Base-by-base conservation (phyloP, 305 asterid species). In the Fraxinus baroniana region DNA sequence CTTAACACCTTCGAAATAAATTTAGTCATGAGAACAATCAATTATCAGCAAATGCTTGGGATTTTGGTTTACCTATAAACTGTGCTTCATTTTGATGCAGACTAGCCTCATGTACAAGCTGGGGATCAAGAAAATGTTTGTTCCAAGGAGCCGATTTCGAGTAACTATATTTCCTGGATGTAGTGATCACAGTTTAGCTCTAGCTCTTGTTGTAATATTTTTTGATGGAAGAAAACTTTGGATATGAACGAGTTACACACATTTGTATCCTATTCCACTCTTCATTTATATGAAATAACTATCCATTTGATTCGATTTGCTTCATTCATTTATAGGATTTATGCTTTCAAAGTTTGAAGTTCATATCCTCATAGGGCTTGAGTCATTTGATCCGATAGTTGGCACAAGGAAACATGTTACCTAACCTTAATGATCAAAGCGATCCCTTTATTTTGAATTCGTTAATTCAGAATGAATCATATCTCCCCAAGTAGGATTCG, bases 21-120 rank as follows among this genome's bases (percentile, higher is more conserved):
- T 13, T 46, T 52, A 17, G 62, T 52, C 22, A 12, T 4, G 62
- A 62, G 72, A 62, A 62, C 15, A 22, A 62, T 20, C 10, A 62
- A 7, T 17, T 52, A 52, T 52, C 62, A 60, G 33, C 72, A 7
- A 62, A 22, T 62, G 72, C 3, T 22, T 62, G 32, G 30, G 6
- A 62, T 62, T 2, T 66, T 28, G 36, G 32, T 26, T 17, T 66
- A 66, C 1, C 0, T 9, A 9, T 3, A 66, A 26, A 4, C n/a
- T 66, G 36, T 28, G 49, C 9, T 80, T 83, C 79, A 60, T 74
- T 81, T 35, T 73, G 74, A 77, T 89, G 94, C 97, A 95, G 99
- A 91, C 90, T 17, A 93, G 97, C 87, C 95, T 93, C 4, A 94
- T 93, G 99, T 84, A 94, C 90, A 91, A 90, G 84, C 92, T 95